Conservation (phyloP, 2,329 filamentous ascomycete genomes). For the Xylariaceae sp. region DNA sequence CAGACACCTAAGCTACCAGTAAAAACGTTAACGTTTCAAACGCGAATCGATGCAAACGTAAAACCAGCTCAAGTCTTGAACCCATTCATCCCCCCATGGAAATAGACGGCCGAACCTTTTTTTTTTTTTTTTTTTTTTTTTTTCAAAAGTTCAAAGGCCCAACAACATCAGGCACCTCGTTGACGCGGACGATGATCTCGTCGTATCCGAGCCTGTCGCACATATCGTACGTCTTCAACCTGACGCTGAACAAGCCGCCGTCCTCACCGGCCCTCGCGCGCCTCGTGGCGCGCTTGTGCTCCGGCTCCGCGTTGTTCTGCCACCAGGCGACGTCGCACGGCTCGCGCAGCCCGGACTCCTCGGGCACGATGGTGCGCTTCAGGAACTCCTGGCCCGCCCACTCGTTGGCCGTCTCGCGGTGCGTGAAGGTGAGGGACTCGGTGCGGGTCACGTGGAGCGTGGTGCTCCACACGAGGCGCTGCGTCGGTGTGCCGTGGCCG, state of each 20-base stretch:
- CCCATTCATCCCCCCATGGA: neutral
- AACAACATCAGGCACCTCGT: conserved; percentile 17
- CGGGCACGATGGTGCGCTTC: conserved; percentile 9
- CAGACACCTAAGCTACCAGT: too few relatives aligned
- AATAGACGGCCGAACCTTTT: neutral
- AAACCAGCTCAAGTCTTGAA: too few relatives aligned
- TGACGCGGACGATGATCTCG: conserved; percentile 18
- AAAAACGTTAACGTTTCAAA: too few relatives aligned
- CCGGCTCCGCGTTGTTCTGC: conserved; percentile 8
- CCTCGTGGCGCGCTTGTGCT: conserved; percentile 11
- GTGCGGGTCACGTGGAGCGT: too few relatives aligned
- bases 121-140: neutral
- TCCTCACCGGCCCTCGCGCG: neutral
- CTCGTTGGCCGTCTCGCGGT: conserved; percentile 19
- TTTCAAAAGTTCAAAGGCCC: conserved; percentile 23
- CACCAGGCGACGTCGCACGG: conserved; percentile 23
- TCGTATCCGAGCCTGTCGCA: conserved; percentile 18
- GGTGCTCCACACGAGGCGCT: too few relatives aligned
- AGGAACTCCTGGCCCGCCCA: conserved; percentile 19
- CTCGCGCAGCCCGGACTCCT: too few relatives aligned
- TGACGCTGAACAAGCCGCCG: conserved; percentile 12
- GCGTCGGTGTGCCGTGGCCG: too few relatives aligned
- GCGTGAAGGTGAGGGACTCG: conserved; percentile 22
- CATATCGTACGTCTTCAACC: conserved; percentile 17
- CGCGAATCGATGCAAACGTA: too few relatives aligned